Percentiles rank a stretch among this genome's conserved stretches.
Conservation (phyloP, 441 rosid species). For the Arabidopsis lyrata region DNA sequence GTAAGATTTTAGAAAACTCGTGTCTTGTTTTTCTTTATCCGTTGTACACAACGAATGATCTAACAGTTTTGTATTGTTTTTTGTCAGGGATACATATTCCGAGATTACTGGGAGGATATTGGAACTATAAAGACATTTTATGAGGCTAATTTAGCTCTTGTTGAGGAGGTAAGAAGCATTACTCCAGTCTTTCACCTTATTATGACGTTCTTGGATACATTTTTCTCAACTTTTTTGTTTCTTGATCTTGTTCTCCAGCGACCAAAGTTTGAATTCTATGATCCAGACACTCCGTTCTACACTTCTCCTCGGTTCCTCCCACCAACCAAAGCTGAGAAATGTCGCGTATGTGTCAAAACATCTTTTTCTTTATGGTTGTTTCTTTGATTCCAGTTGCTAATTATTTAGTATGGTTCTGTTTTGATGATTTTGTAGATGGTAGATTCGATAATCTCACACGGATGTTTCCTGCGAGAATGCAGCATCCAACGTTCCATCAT, state of each 20-base stretch:
- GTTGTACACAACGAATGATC: not conserved
- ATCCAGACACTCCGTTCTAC: slow-evolving; percentile 29
- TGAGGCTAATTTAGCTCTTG: slow-evolving; percentile 30
- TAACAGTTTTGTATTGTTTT: not conserved
- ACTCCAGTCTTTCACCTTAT: not conserved
- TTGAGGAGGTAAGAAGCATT: slow-evolving; percentile 21
- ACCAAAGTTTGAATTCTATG: slow-evolving; percentile 24
- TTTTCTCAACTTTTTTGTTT: slow-evolving; percentile 14
- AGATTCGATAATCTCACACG: slow-evolving; percentile 17
- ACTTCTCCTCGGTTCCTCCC: slow-evolving; percentile 31
- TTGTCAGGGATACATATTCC: slow-evolving; percentile 2
- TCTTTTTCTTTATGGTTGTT: not conserved
- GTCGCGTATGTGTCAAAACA: not conserved
- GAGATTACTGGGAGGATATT: slow-evolving; percentile 30
- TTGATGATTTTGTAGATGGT: slow-evolving; percentile 15
- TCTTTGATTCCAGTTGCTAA: not conserved
- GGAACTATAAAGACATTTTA: slow-evolving; percentile 29
- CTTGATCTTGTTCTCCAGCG: slow-evolving; percentile 8
- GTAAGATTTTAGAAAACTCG: slow-evolving; percentile 45
- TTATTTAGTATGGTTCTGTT: not conserved
- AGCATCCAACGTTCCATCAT: slow-evolving; percentile 29
- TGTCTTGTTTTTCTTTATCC: not conserved
- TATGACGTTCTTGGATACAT: not conserved
- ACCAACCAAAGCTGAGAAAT: slow-evolving; percentile 30
- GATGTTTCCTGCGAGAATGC: slow-evolving; percentile 30